Evolutionary conservation across 2,329 filamentous ascomycete genomes (phyloP).

Genomic region (Colletotrichum godetiae): DNA sequence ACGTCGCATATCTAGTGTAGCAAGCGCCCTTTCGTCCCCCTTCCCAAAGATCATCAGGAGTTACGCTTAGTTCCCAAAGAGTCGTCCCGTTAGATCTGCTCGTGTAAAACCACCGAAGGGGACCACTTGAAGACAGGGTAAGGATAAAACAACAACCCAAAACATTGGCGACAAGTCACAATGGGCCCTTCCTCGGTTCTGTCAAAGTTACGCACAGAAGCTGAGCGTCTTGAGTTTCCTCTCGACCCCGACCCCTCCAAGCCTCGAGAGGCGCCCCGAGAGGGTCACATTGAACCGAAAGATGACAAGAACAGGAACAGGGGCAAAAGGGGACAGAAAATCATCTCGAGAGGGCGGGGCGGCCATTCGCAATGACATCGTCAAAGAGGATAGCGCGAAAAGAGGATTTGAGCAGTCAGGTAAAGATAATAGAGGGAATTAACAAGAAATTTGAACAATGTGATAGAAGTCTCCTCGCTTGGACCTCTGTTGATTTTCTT

Average conservation of each 20-base stretch:
- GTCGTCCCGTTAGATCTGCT: neutral
- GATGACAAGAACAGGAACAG: conserved; percentile 7
- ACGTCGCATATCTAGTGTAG: neutral
- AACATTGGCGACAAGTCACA: conserved; percentile 2
- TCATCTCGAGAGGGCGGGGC: conserved; percentile 5
- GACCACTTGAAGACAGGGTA: conserved; percentile 8
- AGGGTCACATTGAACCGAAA: neutral
- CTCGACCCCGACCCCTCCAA: neutral
- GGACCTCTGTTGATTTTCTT: neutral
- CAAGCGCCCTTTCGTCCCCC: neutral
- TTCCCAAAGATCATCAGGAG: conserved; percentile 18
- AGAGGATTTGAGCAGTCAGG: neutral
- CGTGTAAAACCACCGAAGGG: conserved; percentile 6
- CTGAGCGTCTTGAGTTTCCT: neutral
- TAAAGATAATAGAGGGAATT: neutral
- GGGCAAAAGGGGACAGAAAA: neutral
- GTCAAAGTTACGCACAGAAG: conserved; percentile 9
- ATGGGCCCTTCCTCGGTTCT: neutral
- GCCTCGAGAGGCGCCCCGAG: neutral
- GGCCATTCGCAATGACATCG: conserved; percentile 23
- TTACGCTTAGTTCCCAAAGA: neutral
- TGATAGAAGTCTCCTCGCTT: conserved; percentile 15
- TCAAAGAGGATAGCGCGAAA: conserved; percentile 30
- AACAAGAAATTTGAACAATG: neutral
- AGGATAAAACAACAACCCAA: conserved; percentile 12